A percentile compares a stretch with the other conserved stretches of the same genome.
Evolutionary conservation across 352 stramenopile genomes (phyloP).

Genomic region (Globisporangium nunn): DNA sequence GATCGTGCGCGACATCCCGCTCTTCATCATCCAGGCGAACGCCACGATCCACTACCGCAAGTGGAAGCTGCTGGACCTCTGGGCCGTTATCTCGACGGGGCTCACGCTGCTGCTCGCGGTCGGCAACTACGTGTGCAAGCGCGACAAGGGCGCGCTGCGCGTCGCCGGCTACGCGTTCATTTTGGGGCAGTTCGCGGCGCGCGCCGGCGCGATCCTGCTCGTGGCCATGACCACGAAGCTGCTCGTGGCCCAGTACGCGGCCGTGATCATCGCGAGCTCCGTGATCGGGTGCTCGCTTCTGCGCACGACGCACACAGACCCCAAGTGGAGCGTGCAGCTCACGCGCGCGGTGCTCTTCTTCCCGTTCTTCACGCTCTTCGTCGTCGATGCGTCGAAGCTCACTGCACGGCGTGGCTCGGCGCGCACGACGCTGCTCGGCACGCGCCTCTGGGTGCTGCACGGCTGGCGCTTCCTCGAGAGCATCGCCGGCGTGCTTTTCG

Average conservation of each 20-base stretch:
- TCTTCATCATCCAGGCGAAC: conserved; percentile 72
- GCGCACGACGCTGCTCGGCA: conserved; percentile 23
- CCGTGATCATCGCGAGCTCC: conserved; percentile 24
- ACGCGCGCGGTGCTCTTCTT: conserved; percentile 49
- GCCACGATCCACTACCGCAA: conserved; percentile 79
- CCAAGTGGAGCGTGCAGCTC: conserved; percentile 25
- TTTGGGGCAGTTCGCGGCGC: conserved; percentile 52
- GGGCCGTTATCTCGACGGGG: conserved; percentile 43
- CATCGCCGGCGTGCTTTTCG: conserved; percentile 28
- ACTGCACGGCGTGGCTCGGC: conserved; percentile 23
- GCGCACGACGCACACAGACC: conserved; percentile 32
- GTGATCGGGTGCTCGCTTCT: conserved; percentile 27
- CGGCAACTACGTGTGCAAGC: conserved; percentile 34
- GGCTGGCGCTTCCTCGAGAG: conserved; percentile 57
- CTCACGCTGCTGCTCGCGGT: conserved; percentile 43
- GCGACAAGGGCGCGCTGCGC: conserved; percentile 23
- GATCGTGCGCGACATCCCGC: conserved; percentile 60
- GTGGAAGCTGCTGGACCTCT: conserved; percentile 59
- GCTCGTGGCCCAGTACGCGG: conserved; percentile 27
- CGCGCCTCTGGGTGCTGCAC: conserved; percentile 34
- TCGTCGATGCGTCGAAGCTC: conserved; percentile 43
- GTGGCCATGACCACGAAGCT: conserved; percentile 53
- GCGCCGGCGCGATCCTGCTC: conserved; percentile 51
- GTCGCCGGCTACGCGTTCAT: conserved; percentile 39
- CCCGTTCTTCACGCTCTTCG: conserved; percentile 59